A percentile compares a stretch with the other conserved stretches of the same genome.
Conservation (phyloP, 2,329 filamentous ascomycete genomes). For the Aspergillus novoparasiticus region DNA sequence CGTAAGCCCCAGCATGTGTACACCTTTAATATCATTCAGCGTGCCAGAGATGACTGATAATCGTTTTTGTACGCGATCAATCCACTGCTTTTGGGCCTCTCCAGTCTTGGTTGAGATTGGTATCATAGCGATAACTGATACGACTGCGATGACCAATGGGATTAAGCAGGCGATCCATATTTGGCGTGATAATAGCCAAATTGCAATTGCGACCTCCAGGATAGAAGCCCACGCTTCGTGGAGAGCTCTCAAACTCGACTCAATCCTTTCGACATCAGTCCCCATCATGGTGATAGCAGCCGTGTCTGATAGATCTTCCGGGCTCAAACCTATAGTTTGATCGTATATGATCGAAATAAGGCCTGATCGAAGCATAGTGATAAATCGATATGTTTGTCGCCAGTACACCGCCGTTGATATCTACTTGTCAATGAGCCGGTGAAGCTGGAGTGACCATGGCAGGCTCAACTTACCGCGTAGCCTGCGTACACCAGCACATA, state of each 20-base stretch:
- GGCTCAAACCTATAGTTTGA: background rate
- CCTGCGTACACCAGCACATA: background rate
- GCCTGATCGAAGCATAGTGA: background rate
- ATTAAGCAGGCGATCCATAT: conserved; percentile 25
- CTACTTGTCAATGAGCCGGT: background rate
- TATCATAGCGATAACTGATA: background rate
- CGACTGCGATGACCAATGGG: background rate
- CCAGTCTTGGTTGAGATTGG: background rate
- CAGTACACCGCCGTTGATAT: background rate
- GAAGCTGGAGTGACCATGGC: background rate
- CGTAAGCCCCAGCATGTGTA: background rate
- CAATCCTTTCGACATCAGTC: conserved; percentile 44
- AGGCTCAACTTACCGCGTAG: background rate
- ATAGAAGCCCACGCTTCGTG: conserved; percentile 40
- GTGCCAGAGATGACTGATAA: background rate
- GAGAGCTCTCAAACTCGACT: conserved; percentile 22
- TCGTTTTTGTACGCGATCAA: background rate
- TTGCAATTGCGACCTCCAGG: conserved; percentile 41
- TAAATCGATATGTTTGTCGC: background rate
- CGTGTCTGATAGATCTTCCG: conserved; percentile 34
- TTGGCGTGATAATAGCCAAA: conserved; percentile 36
- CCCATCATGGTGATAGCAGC: conserved; percentile 50
- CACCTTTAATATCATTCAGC: background rate
- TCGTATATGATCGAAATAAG: background rate
- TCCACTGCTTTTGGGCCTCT: background rate